Evolutionary conservation across 1,284 basidiomycete genomes (phyloP), one percentile per base, ranked within the genome.

Genomic region (Xerocomus amazonicus): DNA sequence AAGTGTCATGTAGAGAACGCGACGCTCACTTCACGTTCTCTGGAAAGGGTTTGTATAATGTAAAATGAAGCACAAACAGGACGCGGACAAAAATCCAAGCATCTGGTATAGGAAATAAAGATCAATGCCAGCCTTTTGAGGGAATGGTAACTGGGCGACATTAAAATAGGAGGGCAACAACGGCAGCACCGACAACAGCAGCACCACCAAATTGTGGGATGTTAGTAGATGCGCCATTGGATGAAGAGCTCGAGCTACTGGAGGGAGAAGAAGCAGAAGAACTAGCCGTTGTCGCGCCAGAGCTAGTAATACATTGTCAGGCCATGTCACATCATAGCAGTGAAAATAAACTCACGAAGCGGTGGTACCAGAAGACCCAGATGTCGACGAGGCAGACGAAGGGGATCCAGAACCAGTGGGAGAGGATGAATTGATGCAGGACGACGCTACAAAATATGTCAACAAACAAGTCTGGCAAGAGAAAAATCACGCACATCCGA

Each of bases 131-230:
- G 44, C 49, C 43, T 45, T 51, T 61, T 56, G 37, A 34, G 32
- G 26, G 26, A 6, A 19, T 42, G 26, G 26, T 3, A 8, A 33
- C 19, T 27, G 9, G 12, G 26, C 34, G 6, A 17, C 12, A 33
- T 59, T 37, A 69, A 29, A 68, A 45, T 35, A 73, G 55, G 34
- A 84, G 58, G 31, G 76, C 79, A 46, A 73, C 65, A 45, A 79
- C 52, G 36, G 70, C 73, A 32, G 72, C 78, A 48, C 78, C 78
- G 45, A 77, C 50, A 34, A 76, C 48, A 53, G 74, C 80, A 47
- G 71, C 76, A 41, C 63, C 64, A 41, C 75, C 75, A 38, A 73
- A 51, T 19, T 68, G 59, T 14, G 66, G 70, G 40, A 59, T 55
- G 6, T 71, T 67, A 19, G 66, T 56, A 19, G 70, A 57, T 2